phyloP scores from a whole-genome alignment of 371 early-diverging fungal genomes.

The Lichtheimia hyalospora region DNA sequence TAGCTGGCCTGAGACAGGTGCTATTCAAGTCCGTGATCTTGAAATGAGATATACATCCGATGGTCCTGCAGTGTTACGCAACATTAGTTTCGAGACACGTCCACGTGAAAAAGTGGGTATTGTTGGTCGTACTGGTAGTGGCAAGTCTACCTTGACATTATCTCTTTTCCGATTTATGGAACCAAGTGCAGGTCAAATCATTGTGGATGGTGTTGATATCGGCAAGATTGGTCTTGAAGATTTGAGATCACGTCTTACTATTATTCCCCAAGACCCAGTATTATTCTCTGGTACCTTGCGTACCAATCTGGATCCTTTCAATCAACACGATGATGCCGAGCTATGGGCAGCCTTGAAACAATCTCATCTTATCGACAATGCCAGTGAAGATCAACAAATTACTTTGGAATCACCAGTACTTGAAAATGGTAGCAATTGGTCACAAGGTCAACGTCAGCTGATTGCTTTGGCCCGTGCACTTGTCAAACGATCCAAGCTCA shows the following conservation, averaged over 20 bases:
- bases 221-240: conserved; percentile 61
- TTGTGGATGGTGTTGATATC: conserved; percentile 75
- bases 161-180: conserved; percentile 80
- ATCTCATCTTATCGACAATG: conserved; percentile 58
- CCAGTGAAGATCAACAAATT: conserved; percentile 40
- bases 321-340: conserved; percentile 62
- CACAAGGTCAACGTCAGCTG: conserved; percentile 88
- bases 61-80: conserved; percentile 66
- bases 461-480: conserved; percentile 86
- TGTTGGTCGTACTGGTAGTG: conserved; percentile 49
- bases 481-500: conserved; percentile 68
- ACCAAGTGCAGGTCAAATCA: conserved; percentile 55
- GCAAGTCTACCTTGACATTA: conserved; percentile 63
- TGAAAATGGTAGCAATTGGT: conserved; percentile 80
- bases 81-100: conserved; percentile 59
- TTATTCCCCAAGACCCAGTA: conserved; percentile 76
- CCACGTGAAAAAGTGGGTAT: conserved; percentile 64
- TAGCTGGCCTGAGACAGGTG: conserved; percentile 75
- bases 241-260: conserved; percentile 61
- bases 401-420: conserved; percentile 60
- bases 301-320: conserved; percentile 78
- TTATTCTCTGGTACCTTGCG: conserved; percentile 80
- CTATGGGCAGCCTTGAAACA: conserved; percentile 76
- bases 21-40: conserved; percentile 63
- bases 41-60: conserved; percentile 70